A percentile compares a stretch with the other conserved stretches of the same genome.
phyloP scores from a whole-genome alignment of 2,329 filamentous ascomycete species.

The Fusarium falciforme region DNA sequence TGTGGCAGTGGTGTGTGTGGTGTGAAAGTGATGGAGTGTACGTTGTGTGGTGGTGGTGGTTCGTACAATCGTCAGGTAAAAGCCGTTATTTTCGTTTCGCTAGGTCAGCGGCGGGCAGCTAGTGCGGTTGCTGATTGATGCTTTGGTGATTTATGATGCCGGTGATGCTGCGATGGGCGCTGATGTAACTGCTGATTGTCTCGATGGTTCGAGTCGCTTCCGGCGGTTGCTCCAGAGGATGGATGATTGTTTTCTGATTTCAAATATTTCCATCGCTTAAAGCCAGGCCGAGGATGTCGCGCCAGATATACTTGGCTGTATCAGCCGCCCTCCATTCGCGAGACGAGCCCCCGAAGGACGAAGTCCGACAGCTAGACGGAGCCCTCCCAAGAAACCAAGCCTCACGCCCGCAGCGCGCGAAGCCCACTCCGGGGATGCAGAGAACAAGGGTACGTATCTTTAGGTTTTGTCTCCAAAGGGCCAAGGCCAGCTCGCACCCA shows the following conservation, averaged over 20 bases:
- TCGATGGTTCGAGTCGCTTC: constrained; percentile 27
- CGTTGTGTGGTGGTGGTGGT: constrained; percentile 6
- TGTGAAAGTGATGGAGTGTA: constrained; percentile 21
- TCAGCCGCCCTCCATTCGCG: constrained; percentile 3
- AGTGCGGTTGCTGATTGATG: constrained; percentile 17
- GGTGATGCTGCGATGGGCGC: constrained; percentile 18
- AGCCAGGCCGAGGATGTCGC: background rate
- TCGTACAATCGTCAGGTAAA: constrained; percentile 23
- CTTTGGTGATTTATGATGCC: constrained; percentile 37
- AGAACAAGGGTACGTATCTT: constrained; percentile 21
- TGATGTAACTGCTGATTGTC: constrained; percentile 30
- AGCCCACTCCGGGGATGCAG: constrained; percentile 15
- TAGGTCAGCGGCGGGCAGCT: constrained; percentile 31
- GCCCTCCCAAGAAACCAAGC: constrained; percentile 25
- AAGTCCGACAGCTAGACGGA: constrained; percentile 13
- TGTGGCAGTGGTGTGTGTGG: constrained; percentile 16
- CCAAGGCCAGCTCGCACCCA: constrained; percentile 26
- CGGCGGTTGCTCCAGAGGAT: constrained; percentile 9
- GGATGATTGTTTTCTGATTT: constrained; percentile 19
- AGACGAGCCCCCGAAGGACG: constrained; percentile 2
- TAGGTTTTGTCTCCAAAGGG: constrained; percentile 10
- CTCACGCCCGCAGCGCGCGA: constrained; percentile 18
- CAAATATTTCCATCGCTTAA: constrained; percentile 19
- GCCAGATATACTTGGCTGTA: constrained; percentile 1
- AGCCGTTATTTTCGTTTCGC: constrained; percentile 34